Base-by-base conservation (phyloP, 768 basidiomycete species). In the Porpolomopsis calyptriformis region DNA sequence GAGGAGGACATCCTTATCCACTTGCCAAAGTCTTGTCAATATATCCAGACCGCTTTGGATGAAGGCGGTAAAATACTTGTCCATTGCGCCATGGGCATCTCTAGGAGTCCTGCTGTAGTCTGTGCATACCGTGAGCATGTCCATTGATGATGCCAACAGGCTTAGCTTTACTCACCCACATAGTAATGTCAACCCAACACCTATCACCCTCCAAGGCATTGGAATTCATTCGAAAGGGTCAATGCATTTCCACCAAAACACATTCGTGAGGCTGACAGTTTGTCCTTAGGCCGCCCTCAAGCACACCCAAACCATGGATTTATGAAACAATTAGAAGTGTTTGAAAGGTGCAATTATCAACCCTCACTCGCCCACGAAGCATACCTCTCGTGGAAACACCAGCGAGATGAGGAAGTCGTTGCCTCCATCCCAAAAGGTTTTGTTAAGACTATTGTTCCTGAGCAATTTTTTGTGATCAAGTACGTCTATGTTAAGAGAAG, bases 1-100 rank as follows among this genome's bases (percentile, higher is more conserved):
- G 71, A 71, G 47, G 68, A 69, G 16, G 66, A 76, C 33, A 67
- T 87, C 20, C 72, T 85, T 12, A 76, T 80, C n/a, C 72, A 82
- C 52, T 64, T 87, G 2, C 76, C 80, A 2, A 49, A 57, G 14
- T 69, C 78, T 8, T 80, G 78, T 54, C 59, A 55, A 11, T 87
- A 84, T 58, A 84, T 87, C 25, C 69, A 80, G 52, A 50, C 65
- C 16, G 80, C 83, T 2, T 52, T 86, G 33, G 57, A 63, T 7
- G 31, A 55, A 1, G 71, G 72, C 20, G 81, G 81, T 0, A 69
- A 64, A 39, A 74, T 85, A 4, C 70, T 86, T 8, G 78, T 85
- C 11, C 84, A 86, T 50, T 85, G 84, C 55, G 65, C 78, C 8
- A 80, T 83, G 75, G 85, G 84, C 4, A 62, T 85, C 6, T 86